Evolutionary conservation across 345 rosid genomes (phyloP), one percentile per base, ranked within the genome.

Genomic region (Citrus medica): DNA sequence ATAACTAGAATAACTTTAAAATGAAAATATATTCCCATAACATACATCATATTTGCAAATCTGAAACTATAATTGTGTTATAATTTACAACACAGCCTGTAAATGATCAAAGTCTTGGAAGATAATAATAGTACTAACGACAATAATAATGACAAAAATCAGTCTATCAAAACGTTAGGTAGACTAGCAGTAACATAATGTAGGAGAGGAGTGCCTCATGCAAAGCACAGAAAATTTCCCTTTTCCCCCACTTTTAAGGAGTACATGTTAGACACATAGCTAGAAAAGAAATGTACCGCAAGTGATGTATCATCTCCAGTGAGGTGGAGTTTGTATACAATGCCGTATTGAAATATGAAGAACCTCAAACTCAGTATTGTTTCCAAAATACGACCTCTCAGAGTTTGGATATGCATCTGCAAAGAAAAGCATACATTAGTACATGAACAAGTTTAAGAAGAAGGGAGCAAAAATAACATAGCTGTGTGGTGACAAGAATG

Each of bases 361-460:
- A 96, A 96, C 82, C 98, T 93, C 81, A 90, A 81, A 85, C 90
- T 96, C 80, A 96, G 87, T 76, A 96, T 88, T 42, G 98, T 92
- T 84, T 96, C 99, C 87, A 96, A 79, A 67, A 94, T 83, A 76
- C 98, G 94, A 71, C 99, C 99, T 87, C 99, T 90, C 79, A 87
- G 70, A 67, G 98, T 94, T 80, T 94, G 98, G 81, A 96, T 96
- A 79, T 96, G 99, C 83, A 51, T 78, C 99, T 96, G 93, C 73
- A 82, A 80, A 74, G 64, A 82, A 76, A 30, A 30, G 56, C 32
- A 55, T 32, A 67, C 55, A 46, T 10, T 32, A 77, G n/a, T 25
- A 35, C 70, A 77, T 60, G 58, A 27, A 55, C 27, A 69, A 42
- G 37, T 10, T 32, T 76, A 16, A 35, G 37, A 33, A 5, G 46